These are phyloP conservation scores for Sporothrix phasma DNA, from an alignment of 2,329 filamentous ascomycete species.

Conservation along the genomic window DNA sequence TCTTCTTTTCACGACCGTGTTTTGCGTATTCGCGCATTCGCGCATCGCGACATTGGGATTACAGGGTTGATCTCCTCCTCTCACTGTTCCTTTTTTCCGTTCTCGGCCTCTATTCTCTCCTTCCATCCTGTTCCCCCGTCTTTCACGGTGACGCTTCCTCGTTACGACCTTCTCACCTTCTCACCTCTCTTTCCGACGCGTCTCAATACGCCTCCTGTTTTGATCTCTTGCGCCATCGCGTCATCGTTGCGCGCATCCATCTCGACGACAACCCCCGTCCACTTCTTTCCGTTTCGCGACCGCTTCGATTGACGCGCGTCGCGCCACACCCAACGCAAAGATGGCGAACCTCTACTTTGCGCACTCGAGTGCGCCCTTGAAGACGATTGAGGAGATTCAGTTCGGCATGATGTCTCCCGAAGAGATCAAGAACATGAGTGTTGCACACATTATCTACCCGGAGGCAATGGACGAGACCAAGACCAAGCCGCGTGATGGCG, in stretches of 20 bases:
- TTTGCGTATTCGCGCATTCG: conserved; percentile 3
- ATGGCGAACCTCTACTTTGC: conserved; percentile 92
- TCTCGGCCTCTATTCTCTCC: background rate
- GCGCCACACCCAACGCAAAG: conserved; percentile 29
- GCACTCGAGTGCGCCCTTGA: conserved; percentile 89
- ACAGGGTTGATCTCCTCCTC: background rate
- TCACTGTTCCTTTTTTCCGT: background rate
- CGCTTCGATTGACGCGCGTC: background rate
- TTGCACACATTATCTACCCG: conserved; percentile 91
- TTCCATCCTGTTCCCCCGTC: background rate
- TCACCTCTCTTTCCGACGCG: background rate
- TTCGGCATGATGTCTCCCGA: conserved; percentile 96
- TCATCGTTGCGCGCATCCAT: background rate
- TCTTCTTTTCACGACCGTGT: background rate
- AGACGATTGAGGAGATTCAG: conserved; percentile 97
- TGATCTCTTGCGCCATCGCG: background rate
- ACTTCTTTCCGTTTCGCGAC: background rate
- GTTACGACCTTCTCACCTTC: background rate
- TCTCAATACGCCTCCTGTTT: background rate
- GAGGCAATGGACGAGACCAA: conserved; percentile 98
- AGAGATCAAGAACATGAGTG: conserved; percentile 98
- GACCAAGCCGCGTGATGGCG: conserved; percentile 78
- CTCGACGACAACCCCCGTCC: background rate
- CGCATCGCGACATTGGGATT: background rate
- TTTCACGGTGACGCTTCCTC: background rate